These are phyloP conservation scores for Myriangium duriaei DNA, from an alignment of 2,329 filamentous ascomycete genomes.

Conservation along the genomic window DNA sequence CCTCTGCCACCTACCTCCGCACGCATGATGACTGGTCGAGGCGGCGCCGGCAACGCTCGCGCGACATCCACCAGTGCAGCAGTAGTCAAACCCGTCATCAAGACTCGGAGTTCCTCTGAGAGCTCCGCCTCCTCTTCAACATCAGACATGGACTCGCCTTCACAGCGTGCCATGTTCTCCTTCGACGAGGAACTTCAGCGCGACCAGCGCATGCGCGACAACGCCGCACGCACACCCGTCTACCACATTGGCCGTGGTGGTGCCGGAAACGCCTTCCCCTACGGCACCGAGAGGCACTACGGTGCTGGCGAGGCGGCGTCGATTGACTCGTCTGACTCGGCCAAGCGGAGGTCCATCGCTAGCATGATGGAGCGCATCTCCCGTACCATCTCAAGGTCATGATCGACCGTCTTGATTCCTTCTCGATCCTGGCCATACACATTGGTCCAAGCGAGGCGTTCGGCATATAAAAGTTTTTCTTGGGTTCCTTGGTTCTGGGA, in stretches of 20 bases:
- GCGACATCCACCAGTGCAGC: slow-evolving; percentile 28
- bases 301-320: slow-evolving; percentile 2
- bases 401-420: not conserved
- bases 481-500: not conserved
- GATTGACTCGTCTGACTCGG: slow-evolving; percentile 1
- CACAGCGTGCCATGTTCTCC: slow-evolving; percentile 48
- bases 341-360: slow-evolving; percentile 5
- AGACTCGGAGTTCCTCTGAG: slow-evolving; percentile 6
- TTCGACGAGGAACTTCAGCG: slow-evolving; percentile 56
- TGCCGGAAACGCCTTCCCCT: slow-evolving; percentile 38
- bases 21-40: slow-evolving; percentile 45
- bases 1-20: slow-evolving; percentile 31
- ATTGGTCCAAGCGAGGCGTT: not conserved
- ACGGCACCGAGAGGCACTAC: not conserved
- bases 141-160: slow-evolving; percentile 38
- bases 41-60: slow-evolving; percentile 47
- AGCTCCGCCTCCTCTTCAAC: slow-evolving; percentile 20
- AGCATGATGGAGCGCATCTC: slow-evolving; percentile 9
- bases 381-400: slow-evolving; percentile 6
- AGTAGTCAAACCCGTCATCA: slow-evolving; percentile 23
- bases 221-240: slow-evolving; percentile 40
- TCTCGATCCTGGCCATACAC: not conserved
- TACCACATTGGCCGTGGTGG: slow-evolving; percentile 53
- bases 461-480: not conserved
- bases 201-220: slow-evolving; percentile 40